A percentile compares a stretch with the other conserved stretches of the same genome.
Conservation (phyloP, 495 filamentous ascomycete genomes). For the Trichoderma orchidacearum region DNA sequence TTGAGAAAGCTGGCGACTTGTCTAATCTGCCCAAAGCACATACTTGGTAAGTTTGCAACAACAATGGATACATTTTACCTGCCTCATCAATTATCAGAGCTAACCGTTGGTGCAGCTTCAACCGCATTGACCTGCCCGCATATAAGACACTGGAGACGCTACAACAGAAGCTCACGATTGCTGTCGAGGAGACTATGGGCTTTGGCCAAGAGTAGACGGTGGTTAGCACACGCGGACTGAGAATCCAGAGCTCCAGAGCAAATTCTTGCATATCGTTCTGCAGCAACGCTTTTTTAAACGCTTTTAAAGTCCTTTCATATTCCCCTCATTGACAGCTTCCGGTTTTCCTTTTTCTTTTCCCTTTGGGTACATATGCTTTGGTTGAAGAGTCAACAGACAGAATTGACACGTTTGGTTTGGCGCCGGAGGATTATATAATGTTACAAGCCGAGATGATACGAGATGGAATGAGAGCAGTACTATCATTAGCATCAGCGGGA, state of each 20-base stretch:
- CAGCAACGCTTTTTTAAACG: neutral
- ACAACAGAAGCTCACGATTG: constrained; percentile 80
- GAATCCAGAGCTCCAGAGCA: too few relatives aligned
- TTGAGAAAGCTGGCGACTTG: constrained; percentile 91
- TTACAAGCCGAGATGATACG: neutral
- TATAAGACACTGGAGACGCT: constrained; percentile 82
- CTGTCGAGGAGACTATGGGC: constrained; percentile 97
- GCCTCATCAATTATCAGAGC: neutral
- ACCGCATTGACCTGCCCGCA: constrained; percentile 87
- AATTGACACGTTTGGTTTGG: neutral
- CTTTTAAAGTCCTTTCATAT: neutral
- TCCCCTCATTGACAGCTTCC: neutral
- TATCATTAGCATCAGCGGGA: neutral
- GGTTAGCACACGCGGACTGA: too few relatives aligned
- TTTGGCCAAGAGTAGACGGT: constrained; percentile 81
- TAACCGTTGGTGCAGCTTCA: constrained; percentile 57
- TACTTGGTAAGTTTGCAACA: constrained; percentile 80
- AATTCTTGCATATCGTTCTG: too few relatives aligned
- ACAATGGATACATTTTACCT: too few relatives aligned
- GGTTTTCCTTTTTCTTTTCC: neutral
- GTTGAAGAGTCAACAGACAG: neutral
- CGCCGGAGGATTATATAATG: neutral
- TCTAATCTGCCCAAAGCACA: constrained; percentile 89
- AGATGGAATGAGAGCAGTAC: neutral
- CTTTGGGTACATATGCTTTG: neutral